Base-by-base conservation (phyloP, 306 rosid genomes). In the Vicia villosa region DNA sequence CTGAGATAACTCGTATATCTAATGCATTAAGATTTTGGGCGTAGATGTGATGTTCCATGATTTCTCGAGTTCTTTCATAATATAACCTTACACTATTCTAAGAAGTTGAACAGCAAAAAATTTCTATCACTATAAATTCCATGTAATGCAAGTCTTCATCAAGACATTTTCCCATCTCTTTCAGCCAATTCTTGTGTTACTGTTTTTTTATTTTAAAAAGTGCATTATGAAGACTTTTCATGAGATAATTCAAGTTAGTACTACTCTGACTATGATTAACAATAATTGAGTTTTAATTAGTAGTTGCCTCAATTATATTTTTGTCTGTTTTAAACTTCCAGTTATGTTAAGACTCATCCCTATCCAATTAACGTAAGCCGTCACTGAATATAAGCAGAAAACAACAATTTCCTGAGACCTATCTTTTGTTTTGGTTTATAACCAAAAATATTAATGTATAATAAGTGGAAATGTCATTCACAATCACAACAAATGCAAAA, bases 401-500 rank as follows among this genome's bases (percentile, higher is more conserved):
- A 26, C 0, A 0, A 4, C 26, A 21, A 66, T 57, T 52, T 65
- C 13, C 13, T 8, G 28, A 2, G 40, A 4, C 4, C 15, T 34
- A 55, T 42, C 36, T 50, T n/a, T n/a, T 73, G 56, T 16, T 63
- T 63, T 65, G 9, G 59, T 65, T 22, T 36, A 34, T 45, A 57
- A 21, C 20, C 32, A 55, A 22, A 52, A 62, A 17, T 1, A 32
- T 1, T 1, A 7, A 59, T 10, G 10, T 40, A 5, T 30, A 56
- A 57, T 20, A 45, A 51, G 41, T 75, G 8, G 50, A 26, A 69
- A 61, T 52, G 36, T 17, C 52, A 7, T 24, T 36, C 69, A 20
- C 41, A 60, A 47, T 36, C 69, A 20, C 41, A 60, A 47, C 63
- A 72, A 37, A 72, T 46, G 85, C 78, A 56, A 21, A 21, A 68